These are phyloP conservation scores for Thuidium tamariscinum DNA, from an alignment of 225 moss, liverwort and hornwort species.

Conservation along the genomic window DNA sequence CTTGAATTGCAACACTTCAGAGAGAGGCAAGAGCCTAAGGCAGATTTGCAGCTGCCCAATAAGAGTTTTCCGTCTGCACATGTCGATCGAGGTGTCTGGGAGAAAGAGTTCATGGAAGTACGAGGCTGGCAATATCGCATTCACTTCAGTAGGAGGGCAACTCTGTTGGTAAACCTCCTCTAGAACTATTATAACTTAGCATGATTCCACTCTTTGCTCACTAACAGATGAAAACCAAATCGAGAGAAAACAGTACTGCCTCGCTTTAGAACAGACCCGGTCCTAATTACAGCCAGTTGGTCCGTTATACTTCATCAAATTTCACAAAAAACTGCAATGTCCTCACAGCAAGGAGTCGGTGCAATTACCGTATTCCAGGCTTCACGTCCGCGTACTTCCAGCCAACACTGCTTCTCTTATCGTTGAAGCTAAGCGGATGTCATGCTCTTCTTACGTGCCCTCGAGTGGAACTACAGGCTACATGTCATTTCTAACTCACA, in stretches of 20 bases:
- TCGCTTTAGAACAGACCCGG: background rate
- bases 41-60: background rate
- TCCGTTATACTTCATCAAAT: background rate
- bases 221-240: background rate
- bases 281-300: background rate
- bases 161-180: background rate
- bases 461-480: background rate
- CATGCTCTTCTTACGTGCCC: background rate
- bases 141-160: background rate
- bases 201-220: background rate
- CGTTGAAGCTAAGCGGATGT: background rate
- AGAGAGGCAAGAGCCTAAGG: background rate
- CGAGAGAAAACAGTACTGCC: background rate
- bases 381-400: background rate
- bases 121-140: background rate
- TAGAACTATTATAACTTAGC: background rate
- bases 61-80: too few relatives aligned
- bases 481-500: background rate
- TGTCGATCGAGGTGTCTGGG: background rate
- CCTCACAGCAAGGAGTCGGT: background rate
- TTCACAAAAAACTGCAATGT: background rate
- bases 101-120: background rate
- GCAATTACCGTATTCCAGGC: background rate
- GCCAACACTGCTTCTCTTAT: too few relatives aligned
- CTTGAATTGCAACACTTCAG: background rate